Conservation (phyloP, 805 yeast genomes). For the Blastobotrys americana region DNA sequence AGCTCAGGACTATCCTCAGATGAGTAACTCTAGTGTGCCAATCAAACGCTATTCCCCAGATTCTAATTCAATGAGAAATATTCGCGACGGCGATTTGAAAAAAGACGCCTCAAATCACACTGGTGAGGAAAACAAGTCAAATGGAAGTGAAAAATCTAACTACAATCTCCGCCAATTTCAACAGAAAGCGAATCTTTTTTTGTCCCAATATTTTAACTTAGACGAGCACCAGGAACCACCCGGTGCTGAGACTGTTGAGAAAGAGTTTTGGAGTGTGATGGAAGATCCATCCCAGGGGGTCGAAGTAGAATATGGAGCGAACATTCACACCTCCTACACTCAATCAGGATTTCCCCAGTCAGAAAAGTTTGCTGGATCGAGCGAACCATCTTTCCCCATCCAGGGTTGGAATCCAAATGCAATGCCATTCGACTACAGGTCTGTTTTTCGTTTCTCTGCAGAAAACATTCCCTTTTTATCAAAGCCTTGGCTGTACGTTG, state of each 20-base stretch:
- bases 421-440: slow-evolving; percentile 62
- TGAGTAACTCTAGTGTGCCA: background rate
- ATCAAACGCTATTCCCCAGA: background rate
- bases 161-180: slow-evolving; percentile 52
- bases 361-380: slow-evolving; percentile 12
- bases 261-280: slow-evolving; percentile 58
- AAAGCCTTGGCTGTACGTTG: slow-evolving; percentile 79
- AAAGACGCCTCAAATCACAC: no score
- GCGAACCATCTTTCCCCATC: slow-evolving; percentile 32
- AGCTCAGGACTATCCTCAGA: background rate
- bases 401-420: slow-evolving; percentile 66
- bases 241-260: slow-evolving; percentile 38
- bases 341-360: slow-evolving; percentile 73
- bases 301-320: slow-evolving; percentile 78
- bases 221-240: background rate
- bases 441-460: slow-evolving; percentile 58
- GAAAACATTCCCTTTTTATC: slow-evolving; percentile 77
- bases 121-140: slow-evolving; percentile 13
- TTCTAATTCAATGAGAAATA: background rate
- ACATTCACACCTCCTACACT: slow-evolving; percentile 57
- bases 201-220: slow-evolving; percentile 16
- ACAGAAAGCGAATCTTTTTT: slow-evolving; percentile 45
- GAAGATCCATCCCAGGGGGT: slow-evolving; percentile 37
- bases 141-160: slow-evolving; percentile 36
- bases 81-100: background rate